phyloP scores from a whole-genome alignment of 1,284 basidiomycete species.

The Sphagnurus paluster region DNA sequence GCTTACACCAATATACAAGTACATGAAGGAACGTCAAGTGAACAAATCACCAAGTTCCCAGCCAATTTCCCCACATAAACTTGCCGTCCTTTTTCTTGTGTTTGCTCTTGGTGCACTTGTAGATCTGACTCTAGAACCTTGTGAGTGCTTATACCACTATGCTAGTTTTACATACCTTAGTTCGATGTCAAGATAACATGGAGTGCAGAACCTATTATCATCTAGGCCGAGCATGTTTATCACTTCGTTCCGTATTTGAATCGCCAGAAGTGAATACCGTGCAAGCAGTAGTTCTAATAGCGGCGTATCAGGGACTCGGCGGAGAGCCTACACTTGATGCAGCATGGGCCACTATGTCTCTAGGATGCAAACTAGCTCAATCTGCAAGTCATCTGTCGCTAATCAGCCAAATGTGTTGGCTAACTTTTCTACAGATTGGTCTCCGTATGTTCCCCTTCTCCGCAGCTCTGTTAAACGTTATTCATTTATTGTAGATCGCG shows the following conservation, averaged over 20 bases:
- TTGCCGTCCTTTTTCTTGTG: slow-evolving; percentile 58
- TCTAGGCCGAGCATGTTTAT: not conserved
- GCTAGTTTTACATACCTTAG: not conserved
- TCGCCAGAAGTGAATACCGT: slow-evolving; percentile 62
- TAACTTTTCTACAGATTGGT: not conserved
- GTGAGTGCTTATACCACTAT: slow-evolving; percentile 27
- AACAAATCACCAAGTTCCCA: slow-evolving; percentile 26
- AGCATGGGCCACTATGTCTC: slow-evolving; percentile 49
- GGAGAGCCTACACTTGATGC: slow-evolving; percentile 54
- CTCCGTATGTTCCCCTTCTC: not conserved
- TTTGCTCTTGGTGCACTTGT: slow-evolving; percentile 62
- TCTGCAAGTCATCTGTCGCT: slow-evolving; percentile 41
- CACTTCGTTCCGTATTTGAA: slow-evolving; percentile 61
- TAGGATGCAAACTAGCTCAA: slow-evolving; percentile 57
- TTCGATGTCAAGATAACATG: slow-evolving; percentile 38
- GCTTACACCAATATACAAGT: slow-evolving; percentile 58
- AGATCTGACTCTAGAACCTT: slow-evolving; percentile 61
- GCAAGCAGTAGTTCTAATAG: slow-evolving; percentile 58
- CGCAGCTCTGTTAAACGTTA: not conserved
- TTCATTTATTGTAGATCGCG: slow-evolving; percentile 47
- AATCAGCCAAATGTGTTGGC: not conserved
- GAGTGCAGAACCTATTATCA: slow-evolving; percentile 47
- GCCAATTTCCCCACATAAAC: slow-evolving; percentile 48
- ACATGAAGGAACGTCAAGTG: slow-evolving; percentile 40
- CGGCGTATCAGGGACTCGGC: slow-evolving; percentile 53